These are phyloP conservation scores for Aspergillus hancockii DNA, from an alignment of 495 filamentous ascomycete species.

Conservation along the genomic window DNA sequence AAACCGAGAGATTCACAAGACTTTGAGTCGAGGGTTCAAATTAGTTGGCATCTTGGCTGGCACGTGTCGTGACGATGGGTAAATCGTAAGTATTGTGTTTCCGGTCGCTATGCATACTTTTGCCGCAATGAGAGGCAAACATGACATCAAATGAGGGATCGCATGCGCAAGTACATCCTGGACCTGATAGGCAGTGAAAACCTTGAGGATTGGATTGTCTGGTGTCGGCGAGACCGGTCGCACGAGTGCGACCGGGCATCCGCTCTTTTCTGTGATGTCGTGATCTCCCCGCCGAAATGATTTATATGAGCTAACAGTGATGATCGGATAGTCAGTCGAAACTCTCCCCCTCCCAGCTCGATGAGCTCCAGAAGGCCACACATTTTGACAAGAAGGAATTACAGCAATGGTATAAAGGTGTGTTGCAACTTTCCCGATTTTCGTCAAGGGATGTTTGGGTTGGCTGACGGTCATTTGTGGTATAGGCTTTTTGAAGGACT, in stretches of 20 bases:
- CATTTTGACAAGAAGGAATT: slow-evolving; percentile 99
- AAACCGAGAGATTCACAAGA: background rate
- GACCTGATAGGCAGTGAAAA: no score
- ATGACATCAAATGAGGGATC: background rate
- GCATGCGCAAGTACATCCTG: background rate
- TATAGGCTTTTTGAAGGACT: slow-evolving; percentile 95
- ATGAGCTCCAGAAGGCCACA: slow-evolving; percentile 91
- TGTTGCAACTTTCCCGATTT: slow-evolving; percentile 15
- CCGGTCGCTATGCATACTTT: slow-evolving; percentile 13
- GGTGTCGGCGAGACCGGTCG: background rate
- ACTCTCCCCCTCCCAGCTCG: slow-evolving; percentile 90
- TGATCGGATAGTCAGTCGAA: slow-evolving; percentile 72
- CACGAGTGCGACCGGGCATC: background rate
- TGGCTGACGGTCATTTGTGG: slow-evolving; percentile 6
- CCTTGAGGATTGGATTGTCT: background rate
- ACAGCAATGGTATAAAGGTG: slow-evolving; percentile 99
- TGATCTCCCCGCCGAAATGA: background rate
- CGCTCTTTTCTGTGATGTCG: background rate
- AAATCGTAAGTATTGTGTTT: slow-evolving; percentile 43
- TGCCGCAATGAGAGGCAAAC: background rate
- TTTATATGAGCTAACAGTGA: background rate
- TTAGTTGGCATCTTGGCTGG: background rate
- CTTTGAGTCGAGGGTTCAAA: background rate
- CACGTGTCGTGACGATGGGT: slow-evolving; percentile 36
- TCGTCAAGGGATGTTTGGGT: slow-evolving; percentile 3